A percentile compares a stretch with the other conserved stretches of the same genome.
Conservation (phyloP, 805 yeast species). For the Millerozyma acaciae region DNA sequence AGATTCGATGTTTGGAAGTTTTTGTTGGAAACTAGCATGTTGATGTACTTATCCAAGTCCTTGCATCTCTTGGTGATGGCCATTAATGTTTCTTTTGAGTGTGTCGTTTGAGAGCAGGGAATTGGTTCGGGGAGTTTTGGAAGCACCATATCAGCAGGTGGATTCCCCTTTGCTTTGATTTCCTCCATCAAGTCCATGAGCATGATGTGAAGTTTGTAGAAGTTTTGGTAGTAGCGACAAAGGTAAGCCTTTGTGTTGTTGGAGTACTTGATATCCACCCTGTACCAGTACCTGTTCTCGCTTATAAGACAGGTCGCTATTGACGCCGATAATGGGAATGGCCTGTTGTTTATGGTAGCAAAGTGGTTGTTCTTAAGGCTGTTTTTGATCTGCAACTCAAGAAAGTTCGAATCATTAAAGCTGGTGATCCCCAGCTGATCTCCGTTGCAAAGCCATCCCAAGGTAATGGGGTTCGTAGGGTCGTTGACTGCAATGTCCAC, state of each 20-base stretch:
- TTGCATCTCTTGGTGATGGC: conserved; percentile 18
- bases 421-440: conserved; percentile 5
- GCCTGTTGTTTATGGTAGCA: conserved; percentile 26
- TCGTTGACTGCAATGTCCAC: conserved; percentile 45
- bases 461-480: conserved; percentile 33
- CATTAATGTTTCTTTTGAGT: conserved; percentile 8
- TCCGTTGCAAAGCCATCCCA: conserved; percentile 29
- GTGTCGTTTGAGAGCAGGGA: conserved; percentile 10
- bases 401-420: conserved; percentile 19
- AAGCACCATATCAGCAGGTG: conserved; percentile 8
- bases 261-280: conserved; percentile 21
- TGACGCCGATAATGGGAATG: conserved; percentile 29
- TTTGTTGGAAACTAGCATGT: conserved; percentile 14
- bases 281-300: conserved; percentile 29
- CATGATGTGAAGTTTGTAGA: conserved; percentile 28
- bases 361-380: conserved; percentile 14
- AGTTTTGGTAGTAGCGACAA: conserved; percentile 34
- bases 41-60: conserved; percentile 24
- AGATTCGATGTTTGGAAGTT: conserved; percentile 23
- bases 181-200: conserved; percentile 9
- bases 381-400: conserved; percentile 25
- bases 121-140: conserved; percentile 32
- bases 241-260: conserved; percentile 18
- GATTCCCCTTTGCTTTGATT: conserved; percentile 4
- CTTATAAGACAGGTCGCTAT: conserved; percentile 27